Evolutionary conservation across 768 basidiomycete genomes (phyloP), one percentile per base, ranked within the genome.

Genomic region (Pisolithus sp.): DNA sequence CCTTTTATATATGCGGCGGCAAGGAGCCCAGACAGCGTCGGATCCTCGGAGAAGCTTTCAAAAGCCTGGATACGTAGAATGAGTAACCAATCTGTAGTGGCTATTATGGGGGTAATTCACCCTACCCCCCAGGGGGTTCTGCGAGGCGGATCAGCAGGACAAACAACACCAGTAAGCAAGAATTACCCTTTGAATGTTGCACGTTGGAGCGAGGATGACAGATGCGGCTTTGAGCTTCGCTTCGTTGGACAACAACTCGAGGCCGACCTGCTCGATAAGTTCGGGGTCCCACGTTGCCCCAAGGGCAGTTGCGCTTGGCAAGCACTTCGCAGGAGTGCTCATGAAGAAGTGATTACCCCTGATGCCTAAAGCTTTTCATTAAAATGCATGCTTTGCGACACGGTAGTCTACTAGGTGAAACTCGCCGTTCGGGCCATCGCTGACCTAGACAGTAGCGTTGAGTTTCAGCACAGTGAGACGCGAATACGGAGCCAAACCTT

Each of bases 21-120:
- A 17, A 87, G 75, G 56, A 77, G 71, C 7, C 89, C 89, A 6
- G 85, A 86, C 5, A 91, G 74, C 53, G 77, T 68, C 0, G 89
- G 88, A 55, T 91, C 88, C 60, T 90, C 86, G 0, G 87, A 85
- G 68, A 87, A 89, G 50, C 81, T 83, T 62, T 89, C 87, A 58
- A 89, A 87, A 62, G 82, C 77, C 82, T 85, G 53, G 7, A 12
- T 38, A 30, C 28, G 37, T 59, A 17, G 53, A 65, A 41, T 49
- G 53, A 49, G 24, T 53, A 17, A n/a, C 38, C 6, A 31, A 5
- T 7, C 30, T 21, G 15, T 6, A 2, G 6, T 17, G 18, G 15
- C 23, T 23, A 17, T 8, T 49, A 20, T n/a, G 43, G 26, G 13
- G 18, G 4, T 26, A 12, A 58, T 72, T 57, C 60, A 83, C 83